Percentiles rank a stretch among this genome's conserved stretches.
phyloP scores from a whole-genome alignment of 1,139 yeast genomes.

The Eremothecium gossypii region DNA sequence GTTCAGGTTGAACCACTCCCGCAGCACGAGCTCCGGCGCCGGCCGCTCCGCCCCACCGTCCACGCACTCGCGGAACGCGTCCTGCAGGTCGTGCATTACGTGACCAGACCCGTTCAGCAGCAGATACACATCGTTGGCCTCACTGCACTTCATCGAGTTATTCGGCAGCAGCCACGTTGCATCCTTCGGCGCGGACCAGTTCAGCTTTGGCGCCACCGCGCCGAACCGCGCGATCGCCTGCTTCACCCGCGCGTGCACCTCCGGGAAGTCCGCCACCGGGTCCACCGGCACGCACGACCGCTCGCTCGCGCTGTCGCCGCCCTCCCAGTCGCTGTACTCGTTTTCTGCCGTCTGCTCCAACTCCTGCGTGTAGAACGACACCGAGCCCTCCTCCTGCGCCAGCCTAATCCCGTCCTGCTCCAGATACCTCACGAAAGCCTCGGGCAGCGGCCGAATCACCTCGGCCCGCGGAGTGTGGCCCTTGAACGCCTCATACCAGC shows the following conservation, averaged over 20 bases:
- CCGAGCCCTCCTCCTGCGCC: constrained; percentile 35
- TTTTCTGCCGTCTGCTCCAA: constrained; percentile 43
- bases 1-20: constrained; percentile 69
- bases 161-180: constrained; percentile 85
- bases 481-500: constrained; percentile 58
- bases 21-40: constrained; percentile 55
- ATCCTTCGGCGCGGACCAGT: constrained; percentile 97
- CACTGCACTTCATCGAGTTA: constrained; percentile 61
- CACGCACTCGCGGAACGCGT: constrained; percentile 46
- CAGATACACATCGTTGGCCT: constrained; percentile 66
- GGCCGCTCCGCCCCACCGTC: constrained; percentile 21
- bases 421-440: constrained; percentile 58
- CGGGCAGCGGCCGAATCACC: constrained; percentile 58
- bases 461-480: constrained; percentile 42
- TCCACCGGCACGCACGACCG: constrained; percentile 25
- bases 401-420: constrained; percentile 67
- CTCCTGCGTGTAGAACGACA: constrained; percentile 32
- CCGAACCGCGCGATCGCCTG: constrained; percentile 40
- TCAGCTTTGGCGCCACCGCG: constrained; percentile 74
- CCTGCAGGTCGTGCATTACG: constrained; percentile 70
- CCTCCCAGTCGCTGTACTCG: constrained; percentile 68
- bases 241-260: constrained; percentile 47
- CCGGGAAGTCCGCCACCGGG: constrained; percentile 45
- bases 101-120: constrained; percentile 81
- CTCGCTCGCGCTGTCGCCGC: constrained; percentile 33